A percentile compares a stretch with the other conserved stretches of the same genome.
These are phyloP conservation scores for Mallotus nudiflorus DNA, from an alignment of 345 rosid genomes.

Conservation along the genomic window DNA sequence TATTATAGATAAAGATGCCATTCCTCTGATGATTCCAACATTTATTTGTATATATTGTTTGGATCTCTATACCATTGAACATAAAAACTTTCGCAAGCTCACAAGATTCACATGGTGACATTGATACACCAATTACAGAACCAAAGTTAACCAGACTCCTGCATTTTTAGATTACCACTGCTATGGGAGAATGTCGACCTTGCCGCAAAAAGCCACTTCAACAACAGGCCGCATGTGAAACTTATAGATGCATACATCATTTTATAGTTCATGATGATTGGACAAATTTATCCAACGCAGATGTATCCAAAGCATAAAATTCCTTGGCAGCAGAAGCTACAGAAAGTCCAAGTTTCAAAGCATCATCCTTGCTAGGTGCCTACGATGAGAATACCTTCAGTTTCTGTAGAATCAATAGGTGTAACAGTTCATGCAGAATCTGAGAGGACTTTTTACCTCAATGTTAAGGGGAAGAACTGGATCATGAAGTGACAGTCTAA, in stretches of 20 bases:
- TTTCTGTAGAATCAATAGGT: not conserved
- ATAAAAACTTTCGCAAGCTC: not conserved
- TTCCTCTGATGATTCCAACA: not conserved
- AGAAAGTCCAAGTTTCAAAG: conserved; percentile 69
- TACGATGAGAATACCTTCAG: conserved; percentile 18
- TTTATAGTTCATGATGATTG: conserved; percentile 23
- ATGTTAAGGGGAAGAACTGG: conserved; percentile 98
- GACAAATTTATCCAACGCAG: conserved; percentile 66
- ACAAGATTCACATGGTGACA: not conserved
- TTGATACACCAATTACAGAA: not conserved
- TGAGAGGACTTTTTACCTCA: conserved; percentile 52
- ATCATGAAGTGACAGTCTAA: conserved; percentile 95
- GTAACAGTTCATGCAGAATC: conserved; percentile 7
- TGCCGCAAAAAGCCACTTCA: not conserved
- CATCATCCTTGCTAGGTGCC: conserved; percentile 78
- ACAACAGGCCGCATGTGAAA: not conserved
- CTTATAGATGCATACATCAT: not conserved
- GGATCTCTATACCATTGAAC: not conserved
- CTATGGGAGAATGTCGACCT: not conserved
- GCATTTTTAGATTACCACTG: conserved; percentile 1
- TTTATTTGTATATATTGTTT: not conserved
- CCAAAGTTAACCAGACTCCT: not conserved
- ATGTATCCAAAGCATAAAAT: conserved; percentile 76
- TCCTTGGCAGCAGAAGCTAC: conserved; percentile 68
- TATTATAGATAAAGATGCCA: not conserved